Conservation (phyloP, 2,329 filamentous ascomycete genomes). For the Hymenoscyphus scutula region DNA sequence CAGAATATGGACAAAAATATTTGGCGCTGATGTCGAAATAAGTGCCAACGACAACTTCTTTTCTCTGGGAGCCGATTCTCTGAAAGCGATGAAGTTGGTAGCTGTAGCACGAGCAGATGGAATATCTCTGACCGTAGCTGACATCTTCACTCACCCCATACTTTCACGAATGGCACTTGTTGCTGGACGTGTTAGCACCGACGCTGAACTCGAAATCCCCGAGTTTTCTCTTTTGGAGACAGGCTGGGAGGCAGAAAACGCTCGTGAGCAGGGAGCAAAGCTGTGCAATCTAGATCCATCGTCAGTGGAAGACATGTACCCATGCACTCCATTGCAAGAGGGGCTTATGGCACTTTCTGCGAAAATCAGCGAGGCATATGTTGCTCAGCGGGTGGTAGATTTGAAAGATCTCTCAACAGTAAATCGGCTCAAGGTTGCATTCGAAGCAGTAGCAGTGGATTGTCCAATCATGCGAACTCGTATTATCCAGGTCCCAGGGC, state of each 20-base stretch:
- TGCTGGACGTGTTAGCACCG: slow-evolving; percentile 22
- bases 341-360: slow-evolving; percentile 39
- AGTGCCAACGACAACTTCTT: slow-evolving; percentile 39
- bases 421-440: slow-evolving; percentile 32
- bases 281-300: slow-evolving; percentile 24
- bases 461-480: slow-evolving; percentile 39
- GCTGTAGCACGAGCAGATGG: slow-evolving; percentile 34
- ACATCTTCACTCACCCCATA: slow-evolving; percentile 42
- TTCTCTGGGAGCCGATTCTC: slow-evolving; percentile 36
- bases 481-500: slow-evolving; percentile 35
- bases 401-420: slow-evolving; percentile 27
- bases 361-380: slow-evolving; percentile 36
- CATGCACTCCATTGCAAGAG: slow-evolving; percentile 41
- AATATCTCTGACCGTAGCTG: slow-evolving; percentile 40
- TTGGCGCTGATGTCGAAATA: slow-evolving; percentile 8
- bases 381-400: slow-evolving; percentile 34
- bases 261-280: slow-evolving; percentile 14
- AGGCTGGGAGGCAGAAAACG: not conserved
- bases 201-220: slow-evolving; percentile 9
- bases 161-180: slow-evolving; percentile 44
- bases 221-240: slow-evolving; percentile 24
- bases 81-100: slow-evolving; percentile 44
- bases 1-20: slow-evolving; percentile 15
- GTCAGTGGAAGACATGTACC: slow-evolving; percentile 41
- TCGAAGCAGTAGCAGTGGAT: slow-evolving; percentile 31